phyloP scores from a whole-genome alignment of 495 filamentous ascomycete genomes.

The Glarea lozoyensis region DNA sequence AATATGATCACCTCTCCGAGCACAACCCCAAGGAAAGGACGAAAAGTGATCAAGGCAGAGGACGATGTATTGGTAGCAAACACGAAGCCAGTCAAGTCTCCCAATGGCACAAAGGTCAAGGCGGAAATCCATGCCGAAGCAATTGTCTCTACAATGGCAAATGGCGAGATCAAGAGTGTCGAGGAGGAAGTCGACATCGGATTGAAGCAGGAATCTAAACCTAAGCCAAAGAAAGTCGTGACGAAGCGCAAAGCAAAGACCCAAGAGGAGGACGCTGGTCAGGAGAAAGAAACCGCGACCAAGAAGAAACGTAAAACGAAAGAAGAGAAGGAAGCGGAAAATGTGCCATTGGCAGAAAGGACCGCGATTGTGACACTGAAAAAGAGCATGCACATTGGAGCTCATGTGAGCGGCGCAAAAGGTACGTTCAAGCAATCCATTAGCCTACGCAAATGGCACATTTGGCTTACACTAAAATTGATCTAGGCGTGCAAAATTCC shows the following conservation, averaged over 20 bases:
- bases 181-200: constrained; percentile 6
- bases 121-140: too few species aligned
- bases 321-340: constrained; percentile 23
- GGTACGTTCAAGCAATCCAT: constrained; percentile 36
- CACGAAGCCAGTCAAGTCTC: too few species aligned
- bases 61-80: background rate
- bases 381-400: constrained; percentile 70
- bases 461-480: constrained; percentile 5
- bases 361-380: constrained; percentile 53
- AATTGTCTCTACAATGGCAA: too few species aligned
- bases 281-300: constrained; percentile 9
- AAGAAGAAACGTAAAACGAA: constrained; percentile 23
- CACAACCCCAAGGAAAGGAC: constrained; percentile 9
- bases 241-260: constrained; percentile 17
- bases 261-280: constrained; percentile 10
- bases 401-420: constrained; percentile 84
- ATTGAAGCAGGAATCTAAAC: constrained; percentile 1
- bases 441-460: background rate
- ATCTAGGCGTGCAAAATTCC: constrained; percentile 75
- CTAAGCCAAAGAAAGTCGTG: constrained; percentile 7
- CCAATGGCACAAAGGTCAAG: constrained; percentile 1
- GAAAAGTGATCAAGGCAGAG: constrained; percentile 9
- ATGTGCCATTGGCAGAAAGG: constrained; percentile 58
- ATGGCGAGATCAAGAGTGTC: constrained; percentile 10
- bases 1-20: background rate